Percentiles rank a stretch among this genome's conserved stretches.
Evolutionary conservation across 495 filamentous ascomycete species (phyloP).

Genomic region (Recurvomyces mirabilis): DNA sequence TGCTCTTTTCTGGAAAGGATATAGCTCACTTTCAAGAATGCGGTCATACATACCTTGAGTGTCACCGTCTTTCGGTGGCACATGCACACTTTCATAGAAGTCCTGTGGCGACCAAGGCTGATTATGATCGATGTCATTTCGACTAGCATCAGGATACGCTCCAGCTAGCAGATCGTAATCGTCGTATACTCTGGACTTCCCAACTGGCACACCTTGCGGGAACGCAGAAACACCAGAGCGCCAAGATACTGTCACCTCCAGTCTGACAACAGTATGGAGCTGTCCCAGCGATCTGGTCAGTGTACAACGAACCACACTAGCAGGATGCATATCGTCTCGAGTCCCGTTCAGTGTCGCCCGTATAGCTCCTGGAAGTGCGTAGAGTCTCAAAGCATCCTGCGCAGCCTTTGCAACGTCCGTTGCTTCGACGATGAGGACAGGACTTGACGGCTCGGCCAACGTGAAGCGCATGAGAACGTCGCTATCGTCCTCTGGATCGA

Average conservation of each 20-base stretch:
- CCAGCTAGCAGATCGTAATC: conserved; percentile 5
- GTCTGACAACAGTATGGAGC: conserved; percentile 11
- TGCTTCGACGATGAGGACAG: conserved; percentile 5
- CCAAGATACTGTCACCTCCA: conserved; percentile 10
- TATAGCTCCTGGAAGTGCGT: conserved; percentile 6
- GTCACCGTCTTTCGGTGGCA: conserved; percentile 37
- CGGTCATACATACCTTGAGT: conserved; percentile 34
- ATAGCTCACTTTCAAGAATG: conserved; percentile 42
- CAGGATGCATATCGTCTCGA: background rate
- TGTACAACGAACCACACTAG: background rate
- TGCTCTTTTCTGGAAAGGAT: conserved; percentile 63
- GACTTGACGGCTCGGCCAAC: background rate
- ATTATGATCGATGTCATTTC: conserved; percentile 4
- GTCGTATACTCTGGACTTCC: background rate
- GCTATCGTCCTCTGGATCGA: background rate
- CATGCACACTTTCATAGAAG: conserved; percentile 56
- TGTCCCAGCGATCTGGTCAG: conserved; percentile 9
- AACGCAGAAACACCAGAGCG: conserved; percentile 15
- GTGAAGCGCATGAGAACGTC: conserved; percentile 2
- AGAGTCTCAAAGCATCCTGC: background rate
- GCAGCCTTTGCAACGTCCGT: background rate
- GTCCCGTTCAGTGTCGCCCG: background rate
- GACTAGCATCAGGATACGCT: conserved; percentile 3
- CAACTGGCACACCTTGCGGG: background rate
- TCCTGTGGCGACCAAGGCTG: conserved; percentile 33